Percentiles rank a stretch among this genome's conserved stretches.
phyloP scores from a whole-genome alignment of 2,329 filamentous ascomycete species.

The Alternaria sp. region DNA sequence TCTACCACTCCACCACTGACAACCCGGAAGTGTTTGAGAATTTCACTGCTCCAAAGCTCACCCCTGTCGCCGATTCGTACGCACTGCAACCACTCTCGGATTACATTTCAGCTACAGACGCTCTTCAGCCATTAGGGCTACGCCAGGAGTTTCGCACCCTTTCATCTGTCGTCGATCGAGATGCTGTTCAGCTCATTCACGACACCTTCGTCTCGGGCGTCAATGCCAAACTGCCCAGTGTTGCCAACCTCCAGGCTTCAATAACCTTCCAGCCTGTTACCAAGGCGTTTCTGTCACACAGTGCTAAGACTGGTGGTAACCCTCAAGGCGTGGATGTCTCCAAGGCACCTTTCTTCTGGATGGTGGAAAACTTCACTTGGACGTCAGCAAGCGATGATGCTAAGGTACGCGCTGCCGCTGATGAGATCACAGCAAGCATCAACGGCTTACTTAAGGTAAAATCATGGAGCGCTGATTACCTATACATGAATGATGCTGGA shows the following conservation, averaged over 20 bases:
- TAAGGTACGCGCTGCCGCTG: conserved; percentile 10
- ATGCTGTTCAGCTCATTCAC: conserved; percentile 25
- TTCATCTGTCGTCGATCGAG: conserved; percentile 24
- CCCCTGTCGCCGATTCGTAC: conserved; percentile 26
- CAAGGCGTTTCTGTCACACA: conserved; percentile 26
- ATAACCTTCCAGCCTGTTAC: conserved; percentile 34
- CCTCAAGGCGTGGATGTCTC: conserved; percentile 28
- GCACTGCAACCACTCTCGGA: conserved; percentile 21
- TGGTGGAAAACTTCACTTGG: conserved; percentile 28
- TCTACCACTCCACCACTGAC: conserved; percentile 29
- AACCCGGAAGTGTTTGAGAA: conserved; percentile 28
- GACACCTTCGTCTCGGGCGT: conserved; percentile 24
- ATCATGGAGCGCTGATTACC: conserved; percentile 12
- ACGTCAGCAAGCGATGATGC: conserved; percentile 17
- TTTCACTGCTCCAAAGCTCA: conserved; percentile 29
- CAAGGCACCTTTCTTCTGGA: conserved; percentile 29
- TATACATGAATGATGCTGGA: conserved; percentile 41
- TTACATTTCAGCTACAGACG: conserved; percentile 21
- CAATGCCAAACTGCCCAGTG: conserved; percentile 8
- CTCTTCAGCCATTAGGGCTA: conserved; percentile 20
- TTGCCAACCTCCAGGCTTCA: conserved; percentile 18
- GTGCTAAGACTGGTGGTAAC: conserved; percentile 26
- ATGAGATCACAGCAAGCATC: conserved; percentile 20
- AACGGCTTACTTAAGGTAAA: conserved; percentile 11
- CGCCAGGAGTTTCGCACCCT: conserved; percentile 30